Conservation (phyloP, 148 eudicot species). For the Camellia lanceoleosa region DNA sequence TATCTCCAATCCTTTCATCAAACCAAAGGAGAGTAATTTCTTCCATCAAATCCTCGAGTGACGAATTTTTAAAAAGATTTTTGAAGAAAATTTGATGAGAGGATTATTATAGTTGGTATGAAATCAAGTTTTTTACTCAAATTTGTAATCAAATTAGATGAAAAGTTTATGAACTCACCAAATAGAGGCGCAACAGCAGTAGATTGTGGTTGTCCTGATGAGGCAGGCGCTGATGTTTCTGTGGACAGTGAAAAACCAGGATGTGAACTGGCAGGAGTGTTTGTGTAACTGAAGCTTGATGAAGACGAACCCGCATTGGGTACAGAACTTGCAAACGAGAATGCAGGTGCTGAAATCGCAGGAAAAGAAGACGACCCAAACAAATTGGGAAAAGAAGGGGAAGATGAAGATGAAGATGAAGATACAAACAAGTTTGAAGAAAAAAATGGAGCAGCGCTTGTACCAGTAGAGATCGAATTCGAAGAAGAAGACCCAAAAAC, state of each 20-base stretch:
- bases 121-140: background rate
- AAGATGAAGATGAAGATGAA: slow-evolving; percentile 13
- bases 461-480: background rate
- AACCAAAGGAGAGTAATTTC: too few species aligned
- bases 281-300: background rate
- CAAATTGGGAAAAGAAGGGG: slow-evolving; percentile 9
- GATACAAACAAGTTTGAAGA: slow-evolving; percentile 6
- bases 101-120: background rate
- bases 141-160: background rate
- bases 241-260: slow-evolving; percentile 25
- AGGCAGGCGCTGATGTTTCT: slow-evolving; percentile 10
- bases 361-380: background rate
- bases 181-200: slow-evolving; percentile 26
- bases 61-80: too few species aligned
- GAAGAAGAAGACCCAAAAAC: slow-evolving; percentile 12
- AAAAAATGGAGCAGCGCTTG: slow-evolving; percentile 10
- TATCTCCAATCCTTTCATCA: too few species aligned
- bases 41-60: too few species aligned
- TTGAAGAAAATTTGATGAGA: background rate
- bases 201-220: slow-evolving; percentile 31
- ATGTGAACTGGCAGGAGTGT: slow-evolving; percentile 16
- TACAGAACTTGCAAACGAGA: slow-evolving; percentile 1
- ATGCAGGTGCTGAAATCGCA: background rate
- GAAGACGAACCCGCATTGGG: slow-evolving; percentile 10
- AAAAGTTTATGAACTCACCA: slow-evolving; percentile 22